phyloP scores from a whole-genome alignment of 306 rosid species.

The Cucumis cinereus region DNA sequence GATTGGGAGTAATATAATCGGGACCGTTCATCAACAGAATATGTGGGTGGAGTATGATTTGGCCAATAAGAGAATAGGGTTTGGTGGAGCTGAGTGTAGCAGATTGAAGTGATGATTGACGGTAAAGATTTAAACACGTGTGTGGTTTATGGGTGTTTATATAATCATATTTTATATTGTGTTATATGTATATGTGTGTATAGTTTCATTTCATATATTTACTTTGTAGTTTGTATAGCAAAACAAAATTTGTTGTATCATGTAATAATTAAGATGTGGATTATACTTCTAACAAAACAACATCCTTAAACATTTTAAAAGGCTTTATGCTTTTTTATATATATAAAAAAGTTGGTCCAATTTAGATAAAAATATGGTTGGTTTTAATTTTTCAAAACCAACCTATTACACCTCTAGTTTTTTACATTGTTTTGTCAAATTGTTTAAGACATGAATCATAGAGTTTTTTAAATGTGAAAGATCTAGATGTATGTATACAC shows the following conservation, averaged over 20 bases:
- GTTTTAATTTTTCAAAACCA: not conserved
- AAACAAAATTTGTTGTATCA: not conserved
- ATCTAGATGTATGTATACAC: not conserved
- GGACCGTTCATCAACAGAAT: conserved; percentile 71
- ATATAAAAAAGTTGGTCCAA: not conserved
- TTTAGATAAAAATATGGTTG: not conserved
- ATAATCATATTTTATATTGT: not conserved
- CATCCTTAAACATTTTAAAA: too few relatives aligned
- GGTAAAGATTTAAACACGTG: not conserved
- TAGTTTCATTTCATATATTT: not conserved
- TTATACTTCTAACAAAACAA: too few relatives aligned
- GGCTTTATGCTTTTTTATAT: too few relatives aligned
- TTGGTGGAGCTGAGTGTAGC: conserved; percentile 67
- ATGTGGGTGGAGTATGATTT: conserved; percentile 84
- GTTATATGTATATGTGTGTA: not conserved
- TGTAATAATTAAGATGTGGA: too few relatives aligned
- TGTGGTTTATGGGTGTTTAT: not conserved
- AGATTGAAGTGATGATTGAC: conserved; percentile 14
- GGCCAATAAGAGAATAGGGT: conserved; percentile 42
- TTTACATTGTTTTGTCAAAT: too few relatives aligned
- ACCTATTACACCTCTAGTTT: too few relatives aligned
- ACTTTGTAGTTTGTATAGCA: not conserved
- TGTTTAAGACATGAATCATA: too few relatives aligned
- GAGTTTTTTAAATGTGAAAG: not conserved
- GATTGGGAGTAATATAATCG: conserved; percentile 61